A percentile compares a stretch with the other conserved stretches of the same genome.
These are phyloP conservation scores for Coemansia sp. DNA, from an alignment of 192 early-diverging fungal species.

Conservation along the genomic window DNA sequence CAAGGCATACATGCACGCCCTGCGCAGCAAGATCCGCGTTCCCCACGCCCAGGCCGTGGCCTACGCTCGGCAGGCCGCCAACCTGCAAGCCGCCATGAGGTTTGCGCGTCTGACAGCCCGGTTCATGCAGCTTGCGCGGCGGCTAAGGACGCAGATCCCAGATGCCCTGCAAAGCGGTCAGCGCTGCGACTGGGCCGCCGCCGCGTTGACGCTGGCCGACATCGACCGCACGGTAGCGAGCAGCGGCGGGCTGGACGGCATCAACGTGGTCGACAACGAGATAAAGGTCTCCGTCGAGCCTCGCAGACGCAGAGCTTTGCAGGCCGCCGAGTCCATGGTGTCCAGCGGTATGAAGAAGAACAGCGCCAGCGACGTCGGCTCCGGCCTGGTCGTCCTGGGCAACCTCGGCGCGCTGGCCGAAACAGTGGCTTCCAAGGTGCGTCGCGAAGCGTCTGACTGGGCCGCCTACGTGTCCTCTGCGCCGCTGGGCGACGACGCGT, in stretches of 20 bases:
- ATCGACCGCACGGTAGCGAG: slow-evolving; percentile 19
- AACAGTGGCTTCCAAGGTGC: slow-evolving; percentile 8
- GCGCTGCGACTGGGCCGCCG: slow-evolving; percentile 27
- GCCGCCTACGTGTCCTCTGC: slow-evolving; percentile 4
- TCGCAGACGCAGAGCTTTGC: slow-evolving; percentile 11
- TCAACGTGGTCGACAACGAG: slow-evolving; percentile 26
- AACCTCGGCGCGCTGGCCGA: slow-evolving; percentile 27
- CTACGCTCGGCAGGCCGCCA: slow-evolving; percentile 20
- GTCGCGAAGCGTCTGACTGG: slow-evolving; percentile 10
- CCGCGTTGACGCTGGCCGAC: slow-evolving; percentile 38
- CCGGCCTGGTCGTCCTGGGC: slow-evolving; percentile 31
- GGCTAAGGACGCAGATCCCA: slow-evolving; percentile 28
- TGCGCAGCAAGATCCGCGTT: slow-evolving; percentile 38
- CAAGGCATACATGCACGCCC: slow-evolving; percentile 27
- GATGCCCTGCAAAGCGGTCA: not conserved
- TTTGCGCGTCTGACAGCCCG: slow-evolving; percentile 16
- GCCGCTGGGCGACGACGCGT: slow-evolving; percentile 1
- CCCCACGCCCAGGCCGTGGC: slow-evolving; percentile 33
- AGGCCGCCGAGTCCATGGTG: slow-evolving; percentile 22
- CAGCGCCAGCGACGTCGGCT: slow-evolving; percentile 25
- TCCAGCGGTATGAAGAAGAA: slow-evolving; percentile 24
- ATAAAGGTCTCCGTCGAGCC: not conserved
- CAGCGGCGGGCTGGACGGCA: slow-evolving; percentile 15
- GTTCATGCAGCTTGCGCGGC: slow-evolving; percentile 34
- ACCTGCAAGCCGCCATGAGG: slow-evolving; percentile 28